Base-by-base conservation (phyloP, 1,139 yeast genomes). In the Pneumocystis sp. region DNA sequence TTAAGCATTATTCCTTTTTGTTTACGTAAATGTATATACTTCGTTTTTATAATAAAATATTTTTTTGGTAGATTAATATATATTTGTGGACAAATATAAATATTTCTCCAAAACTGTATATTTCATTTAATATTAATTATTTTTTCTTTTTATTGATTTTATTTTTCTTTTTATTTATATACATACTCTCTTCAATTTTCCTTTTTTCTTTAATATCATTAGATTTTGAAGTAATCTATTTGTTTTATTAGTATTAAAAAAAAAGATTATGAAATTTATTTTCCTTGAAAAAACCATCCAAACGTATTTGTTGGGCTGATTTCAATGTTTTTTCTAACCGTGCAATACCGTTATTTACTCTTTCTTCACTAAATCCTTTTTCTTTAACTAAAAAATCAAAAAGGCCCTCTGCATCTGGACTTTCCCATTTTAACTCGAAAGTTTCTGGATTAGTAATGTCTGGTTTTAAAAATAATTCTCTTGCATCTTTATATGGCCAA, bases 401-500 rank as follows among this genome's bases (percentile, higher is more conserved):
- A 65, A 87, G 79, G 0, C 89, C 93, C 10, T 86, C 89, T n/a
- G 85, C 77, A 72, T 88, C 86, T 0, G 96, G 95, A 67, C 83
- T 87, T 1, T 65, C 67, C 82, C 98, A 95, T 74, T 88, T 88
- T 42, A 74, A 63, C 2, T 82, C 82, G 2, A 89, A 78, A 0
- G 84, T 86, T 1, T 77, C 76, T 0, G 87, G 85, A 35, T 82
- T 79, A 1, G 79, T 73, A 1, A 90, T 89, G 45, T 93, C 97
- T 0, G 98, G 97, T 29, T 84, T 77, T 72, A 85, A 75, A 73
- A 93, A 91, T 63, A 95, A 77, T 69, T 87, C 84, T 70, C 97
- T 82, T 1, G 96, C 98, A 71, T 87, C 96, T 67, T 83, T 84
- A 73, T 80, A 91, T 2, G 96, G 96, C 97, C 97, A 93, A 70